A percentile compares a stretch with the other conserved stretches of the same genome.
phyloP scores from a whole-genome alignment of 1,284 basidiomycete genomes.

The Irpex rosettiformis region DNA sequence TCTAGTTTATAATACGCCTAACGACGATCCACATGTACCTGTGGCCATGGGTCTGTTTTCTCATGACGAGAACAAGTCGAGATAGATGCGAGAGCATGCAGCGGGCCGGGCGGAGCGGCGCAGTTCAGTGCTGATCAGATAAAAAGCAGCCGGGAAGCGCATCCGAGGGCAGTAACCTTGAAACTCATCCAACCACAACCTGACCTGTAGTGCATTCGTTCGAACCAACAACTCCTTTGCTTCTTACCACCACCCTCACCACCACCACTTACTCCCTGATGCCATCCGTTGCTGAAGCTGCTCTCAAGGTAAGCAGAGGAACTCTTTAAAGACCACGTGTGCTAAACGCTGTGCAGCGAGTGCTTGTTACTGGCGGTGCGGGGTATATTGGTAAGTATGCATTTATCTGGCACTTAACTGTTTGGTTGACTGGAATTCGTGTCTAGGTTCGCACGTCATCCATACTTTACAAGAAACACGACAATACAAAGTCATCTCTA shows the following conservation, averaged over 20 bases:
- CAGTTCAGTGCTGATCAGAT: slow-evolving; percentile 9
- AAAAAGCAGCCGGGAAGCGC: slow-evolving; percentile 10
- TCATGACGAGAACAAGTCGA: not conserved
- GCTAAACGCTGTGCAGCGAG: slow-evolving; percentile 40
- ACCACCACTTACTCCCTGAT: too few species aligned
- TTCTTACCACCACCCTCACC: not conserved
- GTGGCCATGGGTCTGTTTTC: too few species aligned
- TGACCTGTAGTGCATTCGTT: not conserved
- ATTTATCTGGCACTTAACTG: not conserved
- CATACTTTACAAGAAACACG: slow-evolving; percentile 83
- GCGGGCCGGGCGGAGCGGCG: not conserved
- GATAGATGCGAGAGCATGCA: not conserved
- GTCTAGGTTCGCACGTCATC: slow-evolving; percentile 86
- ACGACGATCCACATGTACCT: too few species aligned
- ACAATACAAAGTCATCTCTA: slow-evolving; percentile 87
- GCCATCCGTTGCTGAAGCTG: slow-evolving; percentile 18
- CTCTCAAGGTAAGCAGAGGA: slow-evolving; percentile 39
- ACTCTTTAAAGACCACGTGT: not conserved
- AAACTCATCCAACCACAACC: too few species aligned
- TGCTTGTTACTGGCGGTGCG: slow-evolving; percentile 80
- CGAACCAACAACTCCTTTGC: not conserved
- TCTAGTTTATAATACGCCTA: too few species aligned
- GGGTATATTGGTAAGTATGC: slow-evolving; percentile 72
- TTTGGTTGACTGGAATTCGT: slow-evolving; percentile 1
- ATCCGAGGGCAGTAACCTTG: too few species aligned